Evolutionary conservation across 2,329 filamentous ascomycete genomes (phyloP).

Genomic region (Ascochyta clinopodiicola): DNA sequence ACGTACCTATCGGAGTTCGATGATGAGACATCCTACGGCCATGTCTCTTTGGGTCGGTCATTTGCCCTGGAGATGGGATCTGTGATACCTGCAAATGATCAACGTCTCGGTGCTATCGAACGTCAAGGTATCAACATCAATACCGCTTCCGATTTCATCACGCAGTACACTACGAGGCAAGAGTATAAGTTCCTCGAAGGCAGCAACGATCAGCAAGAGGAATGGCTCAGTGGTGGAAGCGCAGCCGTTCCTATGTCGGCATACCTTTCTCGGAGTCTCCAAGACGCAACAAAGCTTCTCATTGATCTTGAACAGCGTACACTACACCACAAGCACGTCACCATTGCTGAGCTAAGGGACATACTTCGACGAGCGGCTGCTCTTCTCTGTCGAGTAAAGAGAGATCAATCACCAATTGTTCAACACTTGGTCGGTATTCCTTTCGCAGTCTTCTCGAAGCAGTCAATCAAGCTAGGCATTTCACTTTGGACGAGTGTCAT

Average conservation of each 20-base stretch:
- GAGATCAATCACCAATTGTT: slow-evolving; percentile 78
- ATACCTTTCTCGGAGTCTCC: slow-evolving; percentile 52
- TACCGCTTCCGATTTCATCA: slow-evolving; percentile 92
- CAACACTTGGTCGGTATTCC: slow-evolving; percentile 91
- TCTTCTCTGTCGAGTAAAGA: slow-evolving; percentile 78
- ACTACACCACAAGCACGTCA: slow-evolving; percentile 70
- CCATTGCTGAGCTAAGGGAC: slow-evolving; percentile 77
- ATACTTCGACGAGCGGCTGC: slow-evolving; percentile 85
- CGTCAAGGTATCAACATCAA: slow-evolving; percentile 78
- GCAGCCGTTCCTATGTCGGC: slow-evolving; percentile 21
- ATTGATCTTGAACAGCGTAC: slow-evolving; percentile 76
- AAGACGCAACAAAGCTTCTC: slow-evolving; percentile 65
- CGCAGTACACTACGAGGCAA: slow-evolving; percentile 95
- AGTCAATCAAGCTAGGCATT: slow-evolving; percentile 93
- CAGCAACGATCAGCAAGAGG: slow-evolving; percentile 69
- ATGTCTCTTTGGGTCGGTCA: slow-evolving; percentile 89
- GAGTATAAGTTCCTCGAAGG: slow-evolving; percentile 90
- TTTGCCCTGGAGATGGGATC: slow-evolving; percentile 94
- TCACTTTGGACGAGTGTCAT: slow-evolving; percentile 97
- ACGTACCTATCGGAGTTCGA: slow-evolving; percentile 96
- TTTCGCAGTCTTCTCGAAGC: slow-evolving; percentile 90
- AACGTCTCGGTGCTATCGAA: slow-evolving; percentile 81
- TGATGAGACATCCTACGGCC: slow-evolving; percentile 87
- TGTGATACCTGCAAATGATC: slow-evolving; percentile 82
- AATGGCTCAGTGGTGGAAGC: slow-evolving; percentile 63